A percentile compares a stretch with the other conserved stretches of the same genome.
phyloP scores from a whole-genome alignment of 805 yeast species.

The Lipomyces orientalis region DNA sequence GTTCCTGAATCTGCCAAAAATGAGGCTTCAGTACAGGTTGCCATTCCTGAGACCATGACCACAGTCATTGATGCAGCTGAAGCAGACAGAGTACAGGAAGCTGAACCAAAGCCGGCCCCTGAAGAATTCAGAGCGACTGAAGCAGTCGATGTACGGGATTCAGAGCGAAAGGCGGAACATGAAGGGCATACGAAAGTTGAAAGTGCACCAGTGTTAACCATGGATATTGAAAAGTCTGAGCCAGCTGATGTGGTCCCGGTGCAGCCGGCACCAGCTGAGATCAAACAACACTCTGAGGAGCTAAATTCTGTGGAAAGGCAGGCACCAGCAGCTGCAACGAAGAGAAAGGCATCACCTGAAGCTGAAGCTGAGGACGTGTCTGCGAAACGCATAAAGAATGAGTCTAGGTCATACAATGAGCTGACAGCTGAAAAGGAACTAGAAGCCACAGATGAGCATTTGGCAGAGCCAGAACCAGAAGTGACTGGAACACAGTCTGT shows the following conservation, averaged over 20 bases:
- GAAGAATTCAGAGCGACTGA: not conserved
- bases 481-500: conserved; percentile 3
- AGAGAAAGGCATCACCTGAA: not conserved
- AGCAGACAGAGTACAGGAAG: not conserved
- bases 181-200: conserved; percentile 1
- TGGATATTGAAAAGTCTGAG: not conserved
- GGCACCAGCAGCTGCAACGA: not conserved
- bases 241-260: not conserved
- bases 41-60: not conserved
- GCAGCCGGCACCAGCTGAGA: not conserved
- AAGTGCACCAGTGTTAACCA: not conserved
- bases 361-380: not conserved
- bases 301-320: not conserved
- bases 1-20: not conserved
- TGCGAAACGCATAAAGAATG: conserved; percentile 3
- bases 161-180: not conserved
- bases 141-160: not conserved
- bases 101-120: not conserved
- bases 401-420: not conserved
- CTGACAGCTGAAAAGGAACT: conserved; percentile 3
- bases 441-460: conserved; percentile 1
- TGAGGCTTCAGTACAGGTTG: not conserved
- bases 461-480: not conserved
- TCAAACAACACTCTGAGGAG: not conserved
- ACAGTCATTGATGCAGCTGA: not conserved